These are phyloP conservation scores for Nigrograna mackinnonii DNA, from an alignment of 2,329 filamentous ascomycete species.

Conservation along the genomic window DNA sequence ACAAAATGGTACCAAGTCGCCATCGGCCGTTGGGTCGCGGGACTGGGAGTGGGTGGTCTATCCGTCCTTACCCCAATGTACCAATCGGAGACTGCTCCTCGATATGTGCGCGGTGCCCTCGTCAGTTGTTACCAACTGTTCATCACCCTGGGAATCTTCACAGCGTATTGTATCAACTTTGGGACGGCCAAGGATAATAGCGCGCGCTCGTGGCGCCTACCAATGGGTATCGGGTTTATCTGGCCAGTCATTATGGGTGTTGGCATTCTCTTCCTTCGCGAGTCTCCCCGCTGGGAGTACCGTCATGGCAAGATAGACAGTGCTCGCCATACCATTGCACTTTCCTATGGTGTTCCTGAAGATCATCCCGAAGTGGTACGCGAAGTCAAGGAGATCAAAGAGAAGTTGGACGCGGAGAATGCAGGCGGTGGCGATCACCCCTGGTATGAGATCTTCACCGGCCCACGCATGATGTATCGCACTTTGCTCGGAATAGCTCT, in stretches of 20 bases:
- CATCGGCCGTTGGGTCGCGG: conserved; percentile 66
- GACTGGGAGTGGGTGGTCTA: conserved; percentile 66
- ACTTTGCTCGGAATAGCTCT: conserved; percentile 65
- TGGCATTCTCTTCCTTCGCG: conserved; percentile 59
- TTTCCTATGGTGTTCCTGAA: conserved; percentile 58
- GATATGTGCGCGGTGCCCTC: conserved; percentile 66
- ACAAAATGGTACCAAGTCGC: conserved; percentile 66
- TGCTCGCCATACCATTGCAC: conserved; percentile 56
- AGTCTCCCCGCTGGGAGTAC: conserved; percentile 63
- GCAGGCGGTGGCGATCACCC: conserved; percentile 37
- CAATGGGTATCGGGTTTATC: conserved; percentile 62
- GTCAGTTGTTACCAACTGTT: conserved; percentile 69
- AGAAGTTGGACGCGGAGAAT: conserved; percentile 59
- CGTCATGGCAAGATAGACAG: conserved; percentile 56
- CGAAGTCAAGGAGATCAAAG: conserved; percentile 59
- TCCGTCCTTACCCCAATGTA: conserved; percentile 65
- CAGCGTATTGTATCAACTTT: conserved; percentile 58
- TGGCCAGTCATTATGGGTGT: conserved; percentile 58
- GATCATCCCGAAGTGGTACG: conserved; percentile 58
- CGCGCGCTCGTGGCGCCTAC: conserved; percentile 65
- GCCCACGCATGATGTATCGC: conserved; percentile 69
- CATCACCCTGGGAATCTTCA: conserved; percentile 69
- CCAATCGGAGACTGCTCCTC: conserved; percentile 67
- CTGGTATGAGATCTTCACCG: conserved; percentile 64
- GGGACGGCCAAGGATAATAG: conserved; percentile 56